Evolutionary conservation across 2,329 filamentous ascomycete genomes (phyloP).

Genomic region (Penicillium nordicum): DNA sequence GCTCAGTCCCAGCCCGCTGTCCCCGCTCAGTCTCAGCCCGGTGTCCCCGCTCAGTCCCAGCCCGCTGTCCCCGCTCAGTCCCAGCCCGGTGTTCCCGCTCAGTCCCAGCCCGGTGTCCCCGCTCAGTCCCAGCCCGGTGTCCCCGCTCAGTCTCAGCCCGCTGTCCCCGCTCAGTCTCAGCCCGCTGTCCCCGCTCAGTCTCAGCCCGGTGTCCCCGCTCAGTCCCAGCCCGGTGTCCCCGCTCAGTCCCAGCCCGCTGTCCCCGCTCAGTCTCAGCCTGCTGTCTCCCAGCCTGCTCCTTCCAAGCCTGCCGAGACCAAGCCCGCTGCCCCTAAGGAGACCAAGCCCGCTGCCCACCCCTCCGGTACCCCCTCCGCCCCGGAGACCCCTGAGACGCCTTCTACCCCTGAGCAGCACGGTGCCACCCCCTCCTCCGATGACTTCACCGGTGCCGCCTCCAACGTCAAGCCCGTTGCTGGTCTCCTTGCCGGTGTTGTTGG

Average conservation of each 20-base stretch:
- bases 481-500: constrained; percentile 38
- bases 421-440: constrained; percentile 8
- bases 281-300: neutral
- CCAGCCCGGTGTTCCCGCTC: no score
- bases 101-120: no score
- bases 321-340: neutral
- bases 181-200: neutral
- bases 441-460: constrained; percentile 37
- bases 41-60: no score
- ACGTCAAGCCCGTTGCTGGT: constrained; percentile 35
- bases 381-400: constrained; percentile 3
- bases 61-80: no score
- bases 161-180: neutral
- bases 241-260: neutral
- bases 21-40: neutral
- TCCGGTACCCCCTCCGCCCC: neutral
- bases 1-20: neutral
- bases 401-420: constrained; percentile 6
- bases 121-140: neutral
- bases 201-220: neutral
- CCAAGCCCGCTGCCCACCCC: neutral
- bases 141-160: neutral
- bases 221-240: neutral
- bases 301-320: neutral
- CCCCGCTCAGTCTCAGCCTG: neutral